Conservation (phyloP, 2,329 filamentous ascomycete genomes). For the Cryphonectria naterciae region DNA sequence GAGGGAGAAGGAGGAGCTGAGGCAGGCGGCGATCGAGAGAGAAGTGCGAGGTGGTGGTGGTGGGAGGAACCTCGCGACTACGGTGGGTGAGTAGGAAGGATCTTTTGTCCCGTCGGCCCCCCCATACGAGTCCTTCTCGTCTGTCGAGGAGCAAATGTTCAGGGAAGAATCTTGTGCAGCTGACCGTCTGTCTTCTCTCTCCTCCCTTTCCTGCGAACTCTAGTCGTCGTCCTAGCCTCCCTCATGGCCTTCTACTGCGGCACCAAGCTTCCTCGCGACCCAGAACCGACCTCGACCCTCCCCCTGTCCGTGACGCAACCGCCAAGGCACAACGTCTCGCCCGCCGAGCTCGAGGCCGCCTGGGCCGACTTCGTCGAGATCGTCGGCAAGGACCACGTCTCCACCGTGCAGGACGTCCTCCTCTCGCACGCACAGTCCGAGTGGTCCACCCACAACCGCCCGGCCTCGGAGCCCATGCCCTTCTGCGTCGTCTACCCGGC, state of each 20-base stretch:
- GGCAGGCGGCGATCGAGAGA: slow-evolving; percentile 46
- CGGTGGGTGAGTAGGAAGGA: slow-evolving; percentile 46
- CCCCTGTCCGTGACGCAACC: slow-evolving; percentile 56
- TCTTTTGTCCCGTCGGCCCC: too few relatives aligned
- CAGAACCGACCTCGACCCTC: slow-evolving; percentile 60
- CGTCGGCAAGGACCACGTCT: slow-evolving; percentile 67
- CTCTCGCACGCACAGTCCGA: slow-evolving; percentile 61
- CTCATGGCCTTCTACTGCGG: slow-evolving; percentile 63
- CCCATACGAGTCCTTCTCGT: too few relatives aligned
- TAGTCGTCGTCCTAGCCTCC: slow-evolving; percentile 58
- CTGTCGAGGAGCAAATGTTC: background rate
- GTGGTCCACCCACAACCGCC: slow-evolving; percentile 57
- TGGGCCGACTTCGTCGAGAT: slow-evolving; percentile 71
- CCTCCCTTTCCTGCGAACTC: background rate
- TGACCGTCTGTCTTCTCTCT: background rate
- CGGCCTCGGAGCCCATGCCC: slow-evolving; percentile 16
- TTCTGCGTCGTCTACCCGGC: slow-evolving; percentile 36
- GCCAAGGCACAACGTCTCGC: slow-evolving; percentile 61
- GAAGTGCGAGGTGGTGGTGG: slow-evolving; percentile 40
- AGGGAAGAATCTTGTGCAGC: background rate
- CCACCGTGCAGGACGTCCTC: slow-evolving; percentile 60
- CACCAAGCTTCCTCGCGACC: slow-evolving; percentile 55
- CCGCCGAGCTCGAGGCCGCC: slow-evolving; percentile 68
- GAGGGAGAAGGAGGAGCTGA: slow-evolving; percentile 52
- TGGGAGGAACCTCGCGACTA: slow-evolving; percentile 49